Evolutionary conservation across 2,329 filamentous ascomycete species (phyloP).

Genomic region (Calonectria honghensis): DNA sequence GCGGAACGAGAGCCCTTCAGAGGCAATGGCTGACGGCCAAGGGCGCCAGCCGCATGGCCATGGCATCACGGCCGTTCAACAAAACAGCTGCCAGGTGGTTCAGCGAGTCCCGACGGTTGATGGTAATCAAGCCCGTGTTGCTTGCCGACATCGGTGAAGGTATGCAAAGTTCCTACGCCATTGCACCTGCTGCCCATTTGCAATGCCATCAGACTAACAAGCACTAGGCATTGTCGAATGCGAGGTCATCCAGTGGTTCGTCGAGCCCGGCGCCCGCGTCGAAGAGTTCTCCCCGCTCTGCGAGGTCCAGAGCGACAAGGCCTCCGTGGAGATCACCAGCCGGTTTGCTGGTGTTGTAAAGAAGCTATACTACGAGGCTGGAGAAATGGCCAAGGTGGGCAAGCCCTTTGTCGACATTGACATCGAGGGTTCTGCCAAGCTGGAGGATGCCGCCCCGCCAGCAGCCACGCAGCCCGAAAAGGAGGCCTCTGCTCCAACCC

Average conservation of each 20-base stretch:
- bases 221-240: slow-evolving; percentile 93
- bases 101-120: slow-evolving; percentile 69
- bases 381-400: slow-evolving; percentile 96
- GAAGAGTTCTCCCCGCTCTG: slow-evolving; percentile 99
- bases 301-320: slow-evolving; percentile 99
- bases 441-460: slow-evolving; percentile 60
- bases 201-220: slow-evolving; percentile 42
- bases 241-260: slow-evolving; percentile 99
- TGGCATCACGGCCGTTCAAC: slow-evolving; percentile 54
- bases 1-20: slow-evolving; percentile 69
- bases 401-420: slow-evolving; percentile 97
- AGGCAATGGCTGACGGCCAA: slow-evolving; percentile 70
- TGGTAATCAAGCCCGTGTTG: slow-evolving; percentile 84
- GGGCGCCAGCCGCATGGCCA: slow-evolving; percentile 61
- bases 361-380: slow-evolving; percentile 95
- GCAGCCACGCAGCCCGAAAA: slow-evolving; percentile 58
- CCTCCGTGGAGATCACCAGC: slow-evolving; percentile 92
- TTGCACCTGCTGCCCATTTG: background rate
- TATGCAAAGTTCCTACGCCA: slow-evolving; percentile 58
- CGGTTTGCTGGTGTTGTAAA: slow-evolving; percentile 97
- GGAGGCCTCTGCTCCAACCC: slow-evolving; percentile 52
- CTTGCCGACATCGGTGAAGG: slow-evolving; percentile 92
- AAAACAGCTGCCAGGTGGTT: slow-evolving; percentile 66
- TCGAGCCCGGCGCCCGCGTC: slow-evolving; percentile 94
- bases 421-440: slow-evolving; percentile 83